Evolutionary conservation across 305 asterid species (phyloP).

Genomic region (Solanum hybrid): DNA sequence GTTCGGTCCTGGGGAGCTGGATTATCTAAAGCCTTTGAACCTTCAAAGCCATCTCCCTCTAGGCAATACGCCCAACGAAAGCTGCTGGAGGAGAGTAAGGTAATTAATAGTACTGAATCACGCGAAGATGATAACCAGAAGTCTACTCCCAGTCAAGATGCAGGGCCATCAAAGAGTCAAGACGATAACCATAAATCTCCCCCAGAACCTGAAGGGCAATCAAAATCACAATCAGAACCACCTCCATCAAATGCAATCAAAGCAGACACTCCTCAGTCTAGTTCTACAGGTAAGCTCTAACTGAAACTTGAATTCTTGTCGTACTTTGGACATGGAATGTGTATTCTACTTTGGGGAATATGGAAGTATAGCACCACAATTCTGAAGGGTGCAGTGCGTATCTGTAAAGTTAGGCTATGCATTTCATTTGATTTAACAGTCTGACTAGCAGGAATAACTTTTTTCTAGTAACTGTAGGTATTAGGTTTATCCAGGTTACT

Average conservation of each 20-base stretch:
- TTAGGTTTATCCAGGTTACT: background rate
- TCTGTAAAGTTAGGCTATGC: background rate
- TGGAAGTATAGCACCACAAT: background rate
- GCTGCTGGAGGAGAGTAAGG: constrained; percentile 60
- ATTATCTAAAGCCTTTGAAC: constrained; percentile 85
- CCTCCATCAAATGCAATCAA: constrained; percentile 49
- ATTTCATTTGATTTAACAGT: background rate
- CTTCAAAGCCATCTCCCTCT: constrained; percentile 98
- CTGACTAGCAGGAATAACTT: background rate
- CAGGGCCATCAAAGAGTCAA: constrained; percentile 27
- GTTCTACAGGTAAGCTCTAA: constrained; percentile 9
- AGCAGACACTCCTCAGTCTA: constrained; percentile 43
- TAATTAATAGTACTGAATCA: constrained; percentile 36
- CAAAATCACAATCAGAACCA: constrained; percentile 33
- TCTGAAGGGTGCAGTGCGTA: background rate
- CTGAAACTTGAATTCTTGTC: background rate
- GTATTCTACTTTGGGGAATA: background rate
- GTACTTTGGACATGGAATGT: background rate
- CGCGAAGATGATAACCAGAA: constrained; percentile 52
- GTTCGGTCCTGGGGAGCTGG: constrained; percentile 99
- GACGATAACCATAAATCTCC: constrained; percentile 52
- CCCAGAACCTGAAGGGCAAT: constrained; percentile 38
- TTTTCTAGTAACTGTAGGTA: background rate
- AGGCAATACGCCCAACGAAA: constrained; percentile 87
- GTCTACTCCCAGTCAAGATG: constrained; percentile 36